phyloP scores from a whole-genome alignment of 768 basidiomycete species.

The Pleurotus djamor region DNA sequence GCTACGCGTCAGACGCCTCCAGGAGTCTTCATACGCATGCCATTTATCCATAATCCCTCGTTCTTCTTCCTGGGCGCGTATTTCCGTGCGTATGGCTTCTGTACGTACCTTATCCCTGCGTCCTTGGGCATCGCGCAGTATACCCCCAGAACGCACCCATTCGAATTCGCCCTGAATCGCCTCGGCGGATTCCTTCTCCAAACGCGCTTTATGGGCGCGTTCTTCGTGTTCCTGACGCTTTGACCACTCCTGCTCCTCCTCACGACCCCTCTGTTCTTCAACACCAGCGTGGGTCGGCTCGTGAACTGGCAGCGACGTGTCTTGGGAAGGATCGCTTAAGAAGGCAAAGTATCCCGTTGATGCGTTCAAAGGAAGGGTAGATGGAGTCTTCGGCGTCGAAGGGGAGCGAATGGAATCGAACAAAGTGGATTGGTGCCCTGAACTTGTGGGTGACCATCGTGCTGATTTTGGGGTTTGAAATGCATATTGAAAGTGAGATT shows the following conservation, averaged over 20 bases:
- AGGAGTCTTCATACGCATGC: constrained; percentile 52
- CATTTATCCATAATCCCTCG: constrained; percentile 35
- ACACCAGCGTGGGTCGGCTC: not conserved
- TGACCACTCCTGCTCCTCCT: not conserved
- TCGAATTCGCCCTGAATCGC: constrained; percentile 50
- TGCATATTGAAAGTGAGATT: not conserved
- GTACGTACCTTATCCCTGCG: constrained; percentile 50
- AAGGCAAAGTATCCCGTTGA: not conserved
- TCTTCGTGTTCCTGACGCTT: not conserved
- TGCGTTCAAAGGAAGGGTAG: not conserved
- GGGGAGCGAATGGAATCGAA: not conserved
- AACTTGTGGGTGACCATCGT: not conserved
- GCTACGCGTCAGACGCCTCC: constrained; percentile 36
- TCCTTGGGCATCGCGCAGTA: constrained; percentile 48
- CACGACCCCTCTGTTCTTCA: not conserved
- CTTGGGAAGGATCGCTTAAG: not conserved
- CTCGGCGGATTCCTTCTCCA: constrained; percentile 34
- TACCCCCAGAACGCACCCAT: constrained; percentile 59
- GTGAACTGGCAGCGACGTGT: too few species aligned
- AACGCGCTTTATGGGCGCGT: constrained; percentile 8
- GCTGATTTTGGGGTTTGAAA: not conserved
- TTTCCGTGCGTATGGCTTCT: constrained; percentile 42
- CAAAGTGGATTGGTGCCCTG: not conserved
- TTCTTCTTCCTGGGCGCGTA: constrained; percentile 43
- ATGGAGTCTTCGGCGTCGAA: not conserved